These are phyloP conservation scores for Phialophora tarda DNA, from an alignment of 2,329 filamentous ascomycete genomes.

Conservation along the genomic window DNA sequence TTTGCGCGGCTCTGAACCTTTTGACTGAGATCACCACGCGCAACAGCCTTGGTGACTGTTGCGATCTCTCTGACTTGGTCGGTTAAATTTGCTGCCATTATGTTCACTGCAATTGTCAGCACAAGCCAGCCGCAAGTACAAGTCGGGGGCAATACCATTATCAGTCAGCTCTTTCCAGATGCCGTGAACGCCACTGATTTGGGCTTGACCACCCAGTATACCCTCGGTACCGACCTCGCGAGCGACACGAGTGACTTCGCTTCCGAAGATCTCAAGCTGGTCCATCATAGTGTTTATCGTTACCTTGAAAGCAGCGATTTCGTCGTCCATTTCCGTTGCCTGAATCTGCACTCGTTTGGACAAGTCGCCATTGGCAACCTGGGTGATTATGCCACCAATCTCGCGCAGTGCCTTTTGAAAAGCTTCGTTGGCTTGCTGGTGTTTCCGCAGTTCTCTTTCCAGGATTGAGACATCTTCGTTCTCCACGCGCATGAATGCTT, in stretches of 20 bases:
- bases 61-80: conserved; percentile 86
- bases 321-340: conserved; percentile 94
- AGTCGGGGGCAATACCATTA: conserved; percentile 62
- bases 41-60: conserved; percentile 81
- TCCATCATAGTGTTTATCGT: conserved; percentile 99
- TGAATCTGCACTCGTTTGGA: conserved; percentile 98
- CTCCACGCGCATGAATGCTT: conserved; percentile 80
- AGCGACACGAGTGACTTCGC: conserved; percentile 91
- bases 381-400: conserved; percentile 96
- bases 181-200: conserved; percentile 90
- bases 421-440: conserved; percentile 96
- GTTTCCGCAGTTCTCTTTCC: conserved; percentile 92
- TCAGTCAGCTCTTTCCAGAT: conserved; percentile 97
- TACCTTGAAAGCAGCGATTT: conserved; percentile 96
- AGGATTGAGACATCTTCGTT: conserved; percentile 85
- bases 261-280: conserved; percentile 93
- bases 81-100: conserved; percentile 82
- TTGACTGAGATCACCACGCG: conserved; percentile 80
- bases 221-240: conserved; percentile 96
- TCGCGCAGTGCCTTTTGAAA: conserved; percentile 97
- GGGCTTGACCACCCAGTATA: conserved; percentile 88
- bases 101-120: conserved; percentile 64
- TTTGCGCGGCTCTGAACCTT: conserved; percentile 82
- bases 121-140: neutral
- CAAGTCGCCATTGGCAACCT: conserved; percentile 90